Evolutionary conservation across 2,329 filamentous ascomycete species (phyloP), one percentile per base, ranked within the genome.

Genomic region (Monosporascus sp.): DNA sequence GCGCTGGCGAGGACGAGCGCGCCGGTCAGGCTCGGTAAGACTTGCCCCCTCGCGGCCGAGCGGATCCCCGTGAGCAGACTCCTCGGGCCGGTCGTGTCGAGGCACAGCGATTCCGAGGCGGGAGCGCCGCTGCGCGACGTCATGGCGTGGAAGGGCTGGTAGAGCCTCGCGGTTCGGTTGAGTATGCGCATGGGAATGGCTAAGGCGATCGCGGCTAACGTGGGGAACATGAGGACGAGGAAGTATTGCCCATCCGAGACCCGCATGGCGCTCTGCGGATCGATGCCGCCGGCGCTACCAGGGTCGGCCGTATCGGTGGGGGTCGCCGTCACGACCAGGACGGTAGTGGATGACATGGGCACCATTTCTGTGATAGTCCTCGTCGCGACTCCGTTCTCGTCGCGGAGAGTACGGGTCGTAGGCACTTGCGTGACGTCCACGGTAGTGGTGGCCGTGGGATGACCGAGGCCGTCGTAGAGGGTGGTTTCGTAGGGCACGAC

Each of bases 61-160:
- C 61, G 55, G n/a, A 73, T 58, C 0, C 74, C 72, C 0, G 65
- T 60, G 0, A 69, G 37, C 7, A 77, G 60, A 8, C 68, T 69
- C 48, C 65, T 63, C 49, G 71, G 56, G 0, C 74, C 72, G 8
- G 65, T 65, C 38, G 75, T 77, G 50, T 72, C 67, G 5, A 77
- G 64, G 9, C 69, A 72, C 18, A 78, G 60, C 0, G 75, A 76
- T 35, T 77, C 68, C 0, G 61, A 58, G 0, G 76, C 76, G 0
- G 60, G 49, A 0, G 72, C 72, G 5, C 75, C 76, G 0, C 63
- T 60, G 0, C 64, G 57, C 8, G 60, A 63, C 6, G 70, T 64
- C 2, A 81, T 62, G 1, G 72, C 68, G 49, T 73, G 71, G 58
- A 77, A 77, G 1, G 75, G 75, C 22, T 68, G 65, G 50, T 73